These are phyloP conservation scores for Sporisorium reilianum DNA, from an alignment of 1,284 basidiomycete genomes.

Conservation along the genomic window DNA sequence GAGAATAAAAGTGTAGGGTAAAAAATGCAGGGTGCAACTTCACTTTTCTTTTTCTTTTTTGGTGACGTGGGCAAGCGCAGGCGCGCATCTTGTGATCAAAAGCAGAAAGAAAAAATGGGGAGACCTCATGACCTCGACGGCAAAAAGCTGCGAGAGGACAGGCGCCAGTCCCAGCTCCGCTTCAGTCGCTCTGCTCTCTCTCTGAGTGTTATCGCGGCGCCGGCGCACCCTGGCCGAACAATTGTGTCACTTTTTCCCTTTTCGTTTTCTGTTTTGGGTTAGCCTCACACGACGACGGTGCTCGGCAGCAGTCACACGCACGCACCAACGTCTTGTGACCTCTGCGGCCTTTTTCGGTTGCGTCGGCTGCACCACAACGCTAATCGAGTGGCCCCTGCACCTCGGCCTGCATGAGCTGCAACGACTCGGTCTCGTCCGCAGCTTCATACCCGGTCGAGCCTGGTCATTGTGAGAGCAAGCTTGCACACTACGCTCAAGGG, in stretches of 20 bases:
- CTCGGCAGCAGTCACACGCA: not conserved
- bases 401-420: constrained; percentile 12
- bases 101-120: not conserved
- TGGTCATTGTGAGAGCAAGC: too few relatives aligned
- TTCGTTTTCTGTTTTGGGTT: constrained; percentile 3
- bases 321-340: constrained; percentile 39
- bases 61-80: constrained; percentile 2
- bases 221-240: too few relatives aligned
- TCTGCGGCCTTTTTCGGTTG: not conserved
- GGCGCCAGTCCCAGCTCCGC: constrained; percentile 4
- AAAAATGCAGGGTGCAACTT: constrained; percentile 38
- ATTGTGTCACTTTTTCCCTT: not conserved
- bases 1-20: constrained; percentile 37
- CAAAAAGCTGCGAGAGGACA: constrained; percentile 30
- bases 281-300: constrained; percentile 4
- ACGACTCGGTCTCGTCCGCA: not conserved
- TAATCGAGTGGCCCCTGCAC: constrained; percentile 33
- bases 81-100: constrained; percentile 5
- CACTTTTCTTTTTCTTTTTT: constrained; percentile 12
- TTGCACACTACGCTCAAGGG: not conserved
- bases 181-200: not conserved
- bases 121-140: constrained; percentile 36
- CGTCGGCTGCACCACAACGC: constrained; percentile 9
- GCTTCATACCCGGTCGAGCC: not conserved
- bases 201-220: constrained; percentile 11